Conservation (phyloP, 2,329 filamentous ascomycete genomes). For the Neophaeococcomyces aloes region DNA sequence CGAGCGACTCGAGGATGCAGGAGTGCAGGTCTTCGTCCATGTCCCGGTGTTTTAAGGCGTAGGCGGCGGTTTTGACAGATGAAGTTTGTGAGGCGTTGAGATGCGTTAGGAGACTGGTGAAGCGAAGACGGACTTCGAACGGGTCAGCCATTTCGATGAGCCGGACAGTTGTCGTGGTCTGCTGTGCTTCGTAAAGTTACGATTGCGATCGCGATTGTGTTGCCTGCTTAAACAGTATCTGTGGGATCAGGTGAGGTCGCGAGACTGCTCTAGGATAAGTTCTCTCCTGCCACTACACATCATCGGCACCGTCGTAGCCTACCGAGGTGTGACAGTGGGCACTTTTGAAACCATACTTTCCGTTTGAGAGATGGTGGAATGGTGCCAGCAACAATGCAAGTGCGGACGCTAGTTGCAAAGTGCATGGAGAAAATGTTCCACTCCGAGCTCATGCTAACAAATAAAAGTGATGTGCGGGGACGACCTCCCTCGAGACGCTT, state of each 20-base stretch:
- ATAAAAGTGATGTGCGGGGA: no score
- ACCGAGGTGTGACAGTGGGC: no score
- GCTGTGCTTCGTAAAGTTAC: no score
- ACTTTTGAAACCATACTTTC: conserved; percentile 13
- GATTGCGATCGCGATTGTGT: no score
- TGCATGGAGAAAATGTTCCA: no score
- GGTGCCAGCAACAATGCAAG: no score
- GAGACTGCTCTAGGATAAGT: neutral
- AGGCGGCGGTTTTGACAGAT: conserved; percentile 84
- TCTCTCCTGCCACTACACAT: neutral
- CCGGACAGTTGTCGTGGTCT: conserved; percentile 9
- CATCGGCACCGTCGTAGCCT: conserved; percentile 6
- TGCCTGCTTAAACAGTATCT: neutral
- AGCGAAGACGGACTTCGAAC: conserved; percentile 96
- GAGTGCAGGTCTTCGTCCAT: conserved; percentile 96
- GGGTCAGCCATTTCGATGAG: conserved; percentile 57
- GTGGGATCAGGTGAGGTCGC: neutral
- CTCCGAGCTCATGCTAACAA: no score
- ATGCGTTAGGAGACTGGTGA: conserved; percentile 79
- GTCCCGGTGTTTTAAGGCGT: conserved; percentile 85
- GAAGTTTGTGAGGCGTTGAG: conserved; percentile 84
- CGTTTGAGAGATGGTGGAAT: no score
- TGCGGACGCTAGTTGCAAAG: no score
- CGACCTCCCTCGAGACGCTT: no score
- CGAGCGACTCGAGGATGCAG: conserved; percentile 91